Percentiles rank a stretch among this genome's conserved stretches.
Evolutionary conservation across 1,284 basidiomycete species (phyloP).

Genomic region (Ustilago crameri): DNA sequence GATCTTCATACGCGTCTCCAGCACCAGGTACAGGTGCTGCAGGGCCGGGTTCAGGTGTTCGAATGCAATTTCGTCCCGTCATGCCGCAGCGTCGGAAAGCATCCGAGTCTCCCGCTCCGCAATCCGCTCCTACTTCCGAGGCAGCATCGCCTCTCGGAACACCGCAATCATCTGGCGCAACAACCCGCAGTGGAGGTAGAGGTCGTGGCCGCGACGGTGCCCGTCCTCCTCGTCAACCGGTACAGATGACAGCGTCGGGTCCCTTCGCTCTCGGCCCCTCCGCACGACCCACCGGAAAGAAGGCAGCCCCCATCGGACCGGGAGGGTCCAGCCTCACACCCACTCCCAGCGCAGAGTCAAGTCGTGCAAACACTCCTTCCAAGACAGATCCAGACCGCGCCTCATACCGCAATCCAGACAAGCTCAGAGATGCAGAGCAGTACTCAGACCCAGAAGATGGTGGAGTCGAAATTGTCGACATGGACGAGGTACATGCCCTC

Average conservation of each 20-base stretch:
- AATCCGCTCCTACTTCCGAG: slow-evolving; percentile 13
- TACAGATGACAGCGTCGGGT: slow-evolving; percentile 84
- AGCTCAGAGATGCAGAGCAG: slow-evolving; percentile 51
- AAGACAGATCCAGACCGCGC: slow-evolving; percentile 41
- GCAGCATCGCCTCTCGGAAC: slow-evolving; percentile 18
- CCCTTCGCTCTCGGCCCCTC: slow-evolving; percentile 85
- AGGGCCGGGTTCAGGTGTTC: slow-evolving; percentile 20
- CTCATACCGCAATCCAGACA: slow-evolving; percentile 51
- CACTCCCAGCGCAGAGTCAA: slow-evolving; percentile 8
- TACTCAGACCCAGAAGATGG: slow-evolving; percentile 52
- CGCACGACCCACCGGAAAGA: slow-evolving; percentile 72
- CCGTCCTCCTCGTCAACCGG: slow-evolving; percentile 65
- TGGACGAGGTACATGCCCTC: slow-evolving; percentile 81
- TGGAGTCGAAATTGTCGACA: slow-evolving; percentile 74
- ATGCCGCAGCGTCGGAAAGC: slow-evolving; percentile 60
- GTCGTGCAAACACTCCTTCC: slow-evolving; percentile 6
- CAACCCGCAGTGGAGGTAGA: slow-evolving; percentile 27
- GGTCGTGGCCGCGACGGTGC: slow-evolving; percentile 51
- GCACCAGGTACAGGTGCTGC: slow-evolving; percentile 20
- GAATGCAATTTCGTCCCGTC: slow-evolving; percentile 60
- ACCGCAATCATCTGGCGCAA: slow-evolving; percentile 22
- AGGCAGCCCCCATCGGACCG: slow-evolving; percentile 32
- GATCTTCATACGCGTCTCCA: slow-evolving; percentile 43
- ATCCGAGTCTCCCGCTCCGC: slow-evolving; percentile 41
- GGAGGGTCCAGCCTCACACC: slow-evolving; percentile 35